These are phyloP conservation scores for Atkinsonella hypoxylon DNA, from an alignment of 2,329 filamentous ascomycete genomes.

Conservation along the genomic window DNA sequence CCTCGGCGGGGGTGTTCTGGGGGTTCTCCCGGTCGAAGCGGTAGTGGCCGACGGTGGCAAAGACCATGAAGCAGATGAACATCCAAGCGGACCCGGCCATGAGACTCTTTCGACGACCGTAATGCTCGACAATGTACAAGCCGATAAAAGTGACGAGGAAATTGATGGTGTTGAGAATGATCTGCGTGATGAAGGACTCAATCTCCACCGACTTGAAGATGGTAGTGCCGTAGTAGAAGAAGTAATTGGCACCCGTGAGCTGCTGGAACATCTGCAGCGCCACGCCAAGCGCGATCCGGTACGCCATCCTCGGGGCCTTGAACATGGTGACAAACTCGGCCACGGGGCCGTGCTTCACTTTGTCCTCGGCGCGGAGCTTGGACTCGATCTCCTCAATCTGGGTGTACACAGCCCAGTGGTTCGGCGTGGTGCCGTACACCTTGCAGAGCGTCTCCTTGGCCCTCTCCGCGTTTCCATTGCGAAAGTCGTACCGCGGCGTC, in stretches of 20 bases:
- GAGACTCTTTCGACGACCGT: slow-evolving; percentile 51
- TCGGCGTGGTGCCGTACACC: slow-evolving; percentile 32
- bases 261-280: slow-evolving; percentile 55
- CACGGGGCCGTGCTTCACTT: slow-evolving; percentile 26
- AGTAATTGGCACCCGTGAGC: slow-evolving; percentile 55
- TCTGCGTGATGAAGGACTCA: slow-evolving; percentile 54
- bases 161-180: slow-evolving; percentile 56
- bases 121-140: slow-evolving; percentile 58
- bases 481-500: slow-evolving; percentile 39
- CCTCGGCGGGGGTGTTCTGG: slow-evolving; percentile 27
- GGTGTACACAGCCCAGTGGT: slow-evolving; percentile 32
- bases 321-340: slow-evolving; percentile 47
- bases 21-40: slow-evolving; percentile 26
- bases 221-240: slow-evolving; percentile 52
- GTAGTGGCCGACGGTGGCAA: slow-evolving; percentile 41
- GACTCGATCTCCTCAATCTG: slow-evolving; percentile 42
- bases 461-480: slow-evolving; percentile 32
- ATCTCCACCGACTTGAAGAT: slow-evolving; percentile 33
- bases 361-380: slow-evolving; percentile 38
- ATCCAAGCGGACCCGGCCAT: slow-evolving; percentile 51
- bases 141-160: slow-evolving; percentile 55
- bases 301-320: slow-evolving; percentile 49
- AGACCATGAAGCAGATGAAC: slow-evolving; percentile 47
- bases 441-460: slow-evolving; percentile 35
- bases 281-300: slow-evolving; percentile 49